phyloP scores from a whole-genome alignment of 768 basidiomycete genomes.

The Trametes villosa region DNA sequence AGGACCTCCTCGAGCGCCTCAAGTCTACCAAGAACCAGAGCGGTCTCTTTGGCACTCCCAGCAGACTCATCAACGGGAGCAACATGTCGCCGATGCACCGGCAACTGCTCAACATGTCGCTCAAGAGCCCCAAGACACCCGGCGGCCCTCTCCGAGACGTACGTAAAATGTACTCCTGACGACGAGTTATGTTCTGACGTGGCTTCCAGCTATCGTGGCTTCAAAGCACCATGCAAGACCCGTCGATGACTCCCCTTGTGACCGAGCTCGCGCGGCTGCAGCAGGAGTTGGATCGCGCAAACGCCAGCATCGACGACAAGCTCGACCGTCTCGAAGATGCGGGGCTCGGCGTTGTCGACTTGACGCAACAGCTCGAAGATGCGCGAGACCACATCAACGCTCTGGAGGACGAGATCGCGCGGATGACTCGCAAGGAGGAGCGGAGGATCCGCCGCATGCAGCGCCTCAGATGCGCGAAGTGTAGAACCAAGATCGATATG shows the following conservation, averaged over 20 bases:
- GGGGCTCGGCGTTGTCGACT: constrained; percentile 71
- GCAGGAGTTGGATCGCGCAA: constrained; percentile 74
- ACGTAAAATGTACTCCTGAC: constrained; percentile 32
- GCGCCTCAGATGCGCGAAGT: constrained; percentile 70
- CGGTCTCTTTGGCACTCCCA: constrained; percentile 60
- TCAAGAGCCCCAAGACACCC: constrained; percentile 75
- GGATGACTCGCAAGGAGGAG: constrained; percentile 69
- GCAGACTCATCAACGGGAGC: constrained; percentile 53
- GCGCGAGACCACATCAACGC: constrained; percentile 58
- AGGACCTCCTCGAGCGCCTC: constrained; percentile 75
- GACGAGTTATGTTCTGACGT: constrained; percentile 13
- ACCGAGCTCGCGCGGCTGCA: constrained; percentile 75
- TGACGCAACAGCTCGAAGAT: constrained; percentile 74
- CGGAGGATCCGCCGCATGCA: constrained; percentile 65
- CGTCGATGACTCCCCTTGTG: constrained; percentile 63
- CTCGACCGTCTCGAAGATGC: constrained; percentile 84
- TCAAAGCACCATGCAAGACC: constrained; percentile 61
- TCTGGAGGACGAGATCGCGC: constrained; percentile 72
- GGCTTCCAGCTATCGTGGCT: constrained; percentile 70
- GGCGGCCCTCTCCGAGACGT: constrained; percentile 81
- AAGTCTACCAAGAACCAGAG: constrained; percentile 57
- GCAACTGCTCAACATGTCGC: constrained; percentile 67
- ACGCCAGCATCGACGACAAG: constrained; percentile 87
- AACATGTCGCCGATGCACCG: constrained; percentile 80
- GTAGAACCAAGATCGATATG: constrained; percentile 64